These are phyloP conservation scores for Solanum lignicaule DNA, from an alignment of 257 asterid genomes.

Conservation along the genomic window DNA sequence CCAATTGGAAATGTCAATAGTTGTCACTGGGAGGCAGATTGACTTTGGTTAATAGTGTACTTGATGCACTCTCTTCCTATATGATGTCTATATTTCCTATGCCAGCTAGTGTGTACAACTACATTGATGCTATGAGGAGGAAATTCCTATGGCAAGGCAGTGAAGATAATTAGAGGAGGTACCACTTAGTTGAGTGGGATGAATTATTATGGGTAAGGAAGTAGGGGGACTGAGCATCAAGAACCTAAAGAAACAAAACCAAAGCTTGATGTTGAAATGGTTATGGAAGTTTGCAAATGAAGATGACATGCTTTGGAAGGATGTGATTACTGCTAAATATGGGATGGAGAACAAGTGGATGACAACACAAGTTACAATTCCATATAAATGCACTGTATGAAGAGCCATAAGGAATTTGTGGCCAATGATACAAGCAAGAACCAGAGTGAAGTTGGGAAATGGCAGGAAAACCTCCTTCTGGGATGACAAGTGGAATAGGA, in stretches of 20 bases:
- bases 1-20: neutral
- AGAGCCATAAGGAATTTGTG: neutral
- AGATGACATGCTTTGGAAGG: neutral
- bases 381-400: neutral
- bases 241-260: neutral
- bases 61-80: neutral
- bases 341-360: neutral
- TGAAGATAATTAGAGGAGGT: neutral
- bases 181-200: neutral
- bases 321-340: neutral
- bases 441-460: too few relatives aligned
- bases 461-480: too few relatives aligned
- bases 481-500: neutral
- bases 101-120: neutral
- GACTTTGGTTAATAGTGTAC: too few relatives aligned
- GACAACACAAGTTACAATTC: neutral
- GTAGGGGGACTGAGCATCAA: neutral
- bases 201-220: neutral
- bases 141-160: neutral
- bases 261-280: neutral
- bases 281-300: too few relatives aligned
- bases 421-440: neutral
- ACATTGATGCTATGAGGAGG: neutral
- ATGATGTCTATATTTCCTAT: neutral
- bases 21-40: neutral